Evolutionary conservation across 805 yeast genomes (phyloP), one percentile per base, ranked within the genome.

Genomic region (Komagataella pastoris): DNA sequence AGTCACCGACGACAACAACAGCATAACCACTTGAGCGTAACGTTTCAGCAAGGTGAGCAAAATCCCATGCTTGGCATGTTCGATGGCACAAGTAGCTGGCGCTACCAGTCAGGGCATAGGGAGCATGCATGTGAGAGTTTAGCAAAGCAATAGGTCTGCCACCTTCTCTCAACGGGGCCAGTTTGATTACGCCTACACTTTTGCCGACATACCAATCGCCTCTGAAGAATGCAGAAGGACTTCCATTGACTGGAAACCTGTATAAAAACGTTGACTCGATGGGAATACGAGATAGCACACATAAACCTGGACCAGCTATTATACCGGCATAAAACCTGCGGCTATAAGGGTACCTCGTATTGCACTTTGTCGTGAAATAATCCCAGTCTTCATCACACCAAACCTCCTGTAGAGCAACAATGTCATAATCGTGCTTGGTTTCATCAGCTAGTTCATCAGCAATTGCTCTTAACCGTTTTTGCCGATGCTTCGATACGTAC

Each of bases 141-240:
- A 93, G 68, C 4, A 93, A 67, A 2, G 95, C 97, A 46, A 93
- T 68, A 4, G 83, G 84, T 5, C 72, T 62, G 1, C 75, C 69
- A 17, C 68, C 70, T 0, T 72, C 66, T 17, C 61, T 59, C 2
- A 77, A 67, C 4, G 86, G 83, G 52, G 70, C 70, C 46, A 93
- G 68, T 3, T 80, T 65, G 0, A 95, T 85, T 3, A 88, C 80
- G 0, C 95, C 85, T 17, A 88, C 78, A 7, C 91, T 77, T 63
- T 93, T 93, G 7, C 99, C 99, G 19, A 93, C 99, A 57, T 79
- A 88, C 96, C 97, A 93, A 64, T 93, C 99, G 44, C 99, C 99
- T 53, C 98, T 71, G 70, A 79, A 84, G 56, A 93, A 83, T 0
- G 99, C 99, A 46, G 88, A 80, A 1, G 98, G 96, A 50, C 97